phyloP scores from a whole-genome alignment of 2,329 filamentous ascomycete species.

The Penicillium paneum region DNA sequence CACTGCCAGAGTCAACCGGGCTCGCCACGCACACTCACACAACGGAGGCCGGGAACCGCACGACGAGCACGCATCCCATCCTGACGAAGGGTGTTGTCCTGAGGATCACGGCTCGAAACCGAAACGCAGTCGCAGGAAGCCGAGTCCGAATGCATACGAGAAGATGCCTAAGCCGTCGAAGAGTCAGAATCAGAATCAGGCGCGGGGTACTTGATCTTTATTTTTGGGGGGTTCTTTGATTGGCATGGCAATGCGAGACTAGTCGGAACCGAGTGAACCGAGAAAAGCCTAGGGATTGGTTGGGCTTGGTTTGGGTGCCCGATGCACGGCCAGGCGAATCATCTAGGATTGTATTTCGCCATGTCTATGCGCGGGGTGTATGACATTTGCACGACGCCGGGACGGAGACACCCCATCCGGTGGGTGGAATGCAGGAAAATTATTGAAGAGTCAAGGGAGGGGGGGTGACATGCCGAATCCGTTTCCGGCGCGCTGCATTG shows the following conservation, averaged over 20 bases:
- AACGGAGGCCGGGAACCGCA: slow-evolving; percentile 19
- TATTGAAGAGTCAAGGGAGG: background rate
- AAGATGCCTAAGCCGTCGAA: slow-evolving; percentile 40
- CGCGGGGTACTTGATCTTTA: slow-evolving; percentile 11
- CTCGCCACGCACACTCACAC: slow-evolving; percentile 16
- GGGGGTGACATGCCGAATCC: no score
- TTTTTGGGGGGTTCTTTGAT: background rate
- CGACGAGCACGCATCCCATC: slow-evolving; percentile 17
- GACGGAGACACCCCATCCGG: background rate
- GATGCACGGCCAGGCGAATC: background rate
- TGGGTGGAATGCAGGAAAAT: background rate
- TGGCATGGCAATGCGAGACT: background rate
- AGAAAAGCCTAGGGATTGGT: background rate
- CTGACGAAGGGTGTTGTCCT: slow-evolving; percentile 19
- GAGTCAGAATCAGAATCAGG: slow-evolving; percentile 11
- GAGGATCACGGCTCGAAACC: slow-evolving; percentile 8
- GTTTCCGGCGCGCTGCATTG: background rate
- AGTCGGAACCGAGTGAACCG: background rate
- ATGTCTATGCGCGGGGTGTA: background rate
- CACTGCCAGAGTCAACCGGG: background rate
- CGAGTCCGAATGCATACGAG: slow-evolving; percentile 49
- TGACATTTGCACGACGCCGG: background rate
- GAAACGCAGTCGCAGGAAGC: slow-evolving; percentile 33
- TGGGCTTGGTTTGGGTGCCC: background rate
- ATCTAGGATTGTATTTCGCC: no score